Evolutionary conservation across 139 green algal species (phyloP).

Genomic region (Volvox reticuliferus): DNA sequence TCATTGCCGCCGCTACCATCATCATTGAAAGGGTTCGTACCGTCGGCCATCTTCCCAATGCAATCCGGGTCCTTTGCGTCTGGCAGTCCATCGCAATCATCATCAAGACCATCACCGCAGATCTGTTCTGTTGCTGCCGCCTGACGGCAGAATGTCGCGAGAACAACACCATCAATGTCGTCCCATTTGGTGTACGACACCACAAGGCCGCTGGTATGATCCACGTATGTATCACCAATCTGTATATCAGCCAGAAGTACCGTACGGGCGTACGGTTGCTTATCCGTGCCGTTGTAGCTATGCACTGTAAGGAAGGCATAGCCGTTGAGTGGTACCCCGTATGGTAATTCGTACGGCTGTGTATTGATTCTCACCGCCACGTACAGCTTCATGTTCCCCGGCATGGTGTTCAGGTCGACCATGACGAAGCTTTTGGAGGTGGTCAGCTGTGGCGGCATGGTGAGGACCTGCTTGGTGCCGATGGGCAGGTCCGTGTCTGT

Average conservation of each 20-base stretch:
- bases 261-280: neutral
- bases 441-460: neutral
- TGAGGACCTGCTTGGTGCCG: neutral
- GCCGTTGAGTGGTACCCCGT: neutral
- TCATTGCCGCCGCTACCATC: too few species aligned
- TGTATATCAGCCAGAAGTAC: neutral
- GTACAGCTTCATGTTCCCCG: neutral
- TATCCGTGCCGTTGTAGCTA: neutral
- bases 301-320: constrained; percentile 7
- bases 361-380: neutral
- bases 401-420: neutral
- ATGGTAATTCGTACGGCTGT: constrained; percentile 1
- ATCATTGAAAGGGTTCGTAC: too few species aligned
- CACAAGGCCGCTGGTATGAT: neutral
- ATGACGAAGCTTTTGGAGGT: neutral
- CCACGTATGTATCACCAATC: neutral
- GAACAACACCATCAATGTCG: neutral
- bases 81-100: constrained; percentile 27
- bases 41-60: neutral
- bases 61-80: constrained; percentile 17
- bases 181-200: neutral
- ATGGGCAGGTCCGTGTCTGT: neutral
- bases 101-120: constrained; percentile 17
- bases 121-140: neutral
- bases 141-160: neutral